Percentiles rank a stretch among this genome's conserved stretches.
Conservation (phyloP, 1,284 basidiomycete genomes). For the Cronartium quercuum region DNA sequence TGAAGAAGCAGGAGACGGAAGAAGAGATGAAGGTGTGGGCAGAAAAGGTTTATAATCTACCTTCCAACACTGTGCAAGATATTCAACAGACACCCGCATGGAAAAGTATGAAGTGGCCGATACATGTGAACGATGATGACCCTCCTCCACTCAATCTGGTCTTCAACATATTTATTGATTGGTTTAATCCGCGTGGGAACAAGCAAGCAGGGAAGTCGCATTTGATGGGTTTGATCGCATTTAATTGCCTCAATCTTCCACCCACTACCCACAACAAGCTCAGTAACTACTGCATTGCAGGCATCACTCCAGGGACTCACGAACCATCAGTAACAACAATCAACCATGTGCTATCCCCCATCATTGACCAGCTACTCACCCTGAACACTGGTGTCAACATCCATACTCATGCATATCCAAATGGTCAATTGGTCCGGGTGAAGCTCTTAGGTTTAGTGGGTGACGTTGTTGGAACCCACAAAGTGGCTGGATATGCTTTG, state of each 20-base stretch:
- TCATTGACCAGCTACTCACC: not conserved
- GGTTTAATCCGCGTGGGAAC: not conserved
- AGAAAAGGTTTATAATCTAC: not conserved
- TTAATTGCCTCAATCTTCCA: not conserved
- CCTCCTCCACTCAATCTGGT: not conserved
- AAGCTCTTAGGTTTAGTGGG: not conserved
- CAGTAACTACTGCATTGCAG: not conserved
- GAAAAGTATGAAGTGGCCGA: not conserved
- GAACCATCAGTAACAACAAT: not conserved
- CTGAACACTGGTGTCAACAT: too few species aligned
- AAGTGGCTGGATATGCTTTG: not conserved
- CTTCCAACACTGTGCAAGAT: not conserved
- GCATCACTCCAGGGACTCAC: not conserved
- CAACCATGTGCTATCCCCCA: not conserved
- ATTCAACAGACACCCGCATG: not conserved
- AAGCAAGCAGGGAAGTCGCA: not conserved
- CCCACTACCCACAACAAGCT: not conserved
- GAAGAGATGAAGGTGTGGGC: not conserved
- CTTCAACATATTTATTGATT: not conserved
- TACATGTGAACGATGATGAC: not conserved
- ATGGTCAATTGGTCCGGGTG: not conserved
- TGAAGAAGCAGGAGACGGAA: not conserved
- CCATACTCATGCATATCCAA: not conserved
- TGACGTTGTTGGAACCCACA: not conserved
- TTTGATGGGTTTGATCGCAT: not conserved